phyloP scores from a whole-genome alignment of 2,329 filamentous ascomycete species.

The Gremmenia infestans region DNA sequence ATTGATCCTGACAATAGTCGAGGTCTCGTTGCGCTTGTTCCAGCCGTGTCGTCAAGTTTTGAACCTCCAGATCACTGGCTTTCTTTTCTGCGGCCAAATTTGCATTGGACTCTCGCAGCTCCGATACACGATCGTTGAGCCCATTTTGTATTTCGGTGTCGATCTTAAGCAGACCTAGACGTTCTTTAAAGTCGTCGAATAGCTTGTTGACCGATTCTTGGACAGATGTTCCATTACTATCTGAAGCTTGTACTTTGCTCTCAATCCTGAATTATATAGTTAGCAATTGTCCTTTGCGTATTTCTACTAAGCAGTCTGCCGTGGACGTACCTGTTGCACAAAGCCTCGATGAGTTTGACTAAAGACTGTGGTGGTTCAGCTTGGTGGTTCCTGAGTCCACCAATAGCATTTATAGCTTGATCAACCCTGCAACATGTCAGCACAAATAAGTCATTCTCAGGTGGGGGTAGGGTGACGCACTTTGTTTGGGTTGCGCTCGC shows the following conservation, averaged over 20 bases:
- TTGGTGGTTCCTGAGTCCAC: slow-evolving; percentile 9
- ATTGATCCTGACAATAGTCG: slow-evolving; percentile 10
- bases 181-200: slow-evolving; percentile 19
- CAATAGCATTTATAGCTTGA: slow-evolving; percentile 11
- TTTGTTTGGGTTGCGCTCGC: slow-evolving; percentile 22
- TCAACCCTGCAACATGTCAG: slow-evolving; percentile 22
- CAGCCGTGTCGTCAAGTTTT: slow-evolving; percentile 10
- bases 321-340: slow-evolving; percentile 19
- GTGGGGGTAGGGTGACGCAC: slow-evolving; percentile 22
- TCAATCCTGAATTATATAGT: slow-evolving; percentile 14
- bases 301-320: background rate
- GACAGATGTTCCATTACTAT: slow-evolving; percentile 3
- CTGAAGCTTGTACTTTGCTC: slow-evolving; percentile 6
- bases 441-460: slow-evolving; percentile 2
- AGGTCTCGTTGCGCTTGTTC: slow-evolving; percentile 18
- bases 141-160: slow-evolving; percentile 14
- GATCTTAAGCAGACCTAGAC: slow-evolving; percentile 15
- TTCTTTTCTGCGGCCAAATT: slow-evolving; percentile 11
- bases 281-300: background rate
- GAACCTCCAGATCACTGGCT: slow-evolving; percentile 11
- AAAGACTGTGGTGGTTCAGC: slow-evolving; percentile 14
- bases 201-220: slow-evolving; percentile 15
- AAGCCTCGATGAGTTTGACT: slow-evolving; percentile 20
- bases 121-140: slow-evolving; percentile 19
- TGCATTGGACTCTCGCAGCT: slow-evolving; percentile 20